Evolutionary conservation across 768 basidiomycete genomes (phyloP).

Genomic region (Phylloporus sp.): DNA sequence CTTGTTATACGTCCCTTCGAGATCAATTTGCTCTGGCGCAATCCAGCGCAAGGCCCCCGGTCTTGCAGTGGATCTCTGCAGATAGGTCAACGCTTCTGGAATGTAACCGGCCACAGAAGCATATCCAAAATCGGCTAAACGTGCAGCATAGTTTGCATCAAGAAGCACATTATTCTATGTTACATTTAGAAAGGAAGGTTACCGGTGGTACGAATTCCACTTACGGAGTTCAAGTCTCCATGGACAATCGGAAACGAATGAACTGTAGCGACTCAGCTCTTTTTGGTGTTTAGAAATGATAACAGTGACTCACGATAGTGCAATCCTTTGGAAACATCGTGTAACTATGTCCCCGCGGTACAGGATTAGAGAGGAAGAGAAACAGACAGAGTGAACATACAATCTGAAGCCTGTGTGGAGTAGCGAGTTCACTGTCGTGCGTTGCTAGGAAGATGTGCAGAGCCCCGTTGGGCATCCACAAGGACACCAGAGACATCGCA

Average conservation of each 20-base stretch:
- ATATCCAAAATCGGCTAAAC: conserved; percentile 42
- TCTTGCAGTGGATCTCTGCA: conserved; percentile 26
- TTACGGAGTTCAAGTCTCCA: conserved; percentile 11
- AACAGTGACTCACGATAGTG: conserved; percentile 2
- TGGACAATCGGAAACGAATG: conserved; percentile 10
- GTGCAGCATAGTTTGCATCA: conserved; percentile 28
- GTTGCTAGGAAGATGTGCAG: conserved; percentile 17
- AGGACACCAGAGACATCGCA: conserved; percentile 23
- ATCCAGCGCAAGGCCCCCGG: conserved; percentile 36
- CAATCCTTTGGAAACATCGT: conserved; percentile 11
- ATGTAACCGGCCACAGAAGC: conserved; percentile 19
- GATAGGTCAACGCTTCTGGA: conserved; percentile 7
- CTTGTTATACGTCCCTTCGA: conserved; percentile 3
- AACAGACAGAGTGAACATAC: conserved; percentile 15
- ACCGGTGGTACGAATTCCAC: background rate
- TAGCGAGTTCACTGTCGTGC: background rate
- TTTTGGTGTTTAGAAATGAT: background rate
- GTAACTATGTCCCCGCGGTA: conserved; percentile 12
- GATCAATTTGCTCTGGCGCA: too few relatives aligned
- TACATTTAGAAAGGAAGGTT: background rate
- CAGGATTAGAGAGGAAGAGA: conserved; percentile 12
- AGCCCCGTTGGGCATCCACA: conserved; percentile 27
- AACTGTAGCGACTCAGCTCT: background rate
- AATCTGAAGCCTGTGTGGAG: conserved; percentile 1
- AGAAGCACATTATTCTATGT: conserved; percentile 15